phyloP scores from a whole-genome alignment of 192 early-diverging fungal species.

The Bifiguratus adelaidae region DNA sequence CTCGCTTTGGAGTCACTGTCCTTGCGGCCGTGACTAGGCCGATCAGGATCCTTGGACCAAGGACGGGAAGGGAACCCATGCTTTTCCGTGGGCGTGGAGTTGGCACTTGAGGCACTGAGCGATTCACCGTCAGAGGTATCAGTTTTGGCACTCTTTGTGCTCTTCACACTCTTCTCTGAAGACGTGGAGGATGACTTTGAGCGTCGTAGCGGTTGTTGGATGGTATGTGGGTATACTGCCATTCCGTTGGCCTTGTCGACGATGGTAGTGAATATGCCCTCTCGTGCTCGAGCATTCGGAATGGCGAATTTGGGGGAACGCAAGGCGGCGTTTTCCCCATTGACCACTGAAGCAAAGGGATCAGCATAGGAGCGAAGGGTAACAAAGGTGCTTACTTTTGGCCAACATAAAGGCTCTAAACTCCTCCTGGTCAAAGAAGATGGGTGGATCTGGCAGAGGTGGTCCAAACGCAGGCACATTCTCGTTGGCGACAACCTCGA shows the following conservation, averaged over 20 bases:
- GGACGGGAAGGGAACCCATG: no score
- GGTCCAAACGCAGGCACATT: conserved; percentile 43
- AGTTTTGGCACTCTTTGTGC: neutral
- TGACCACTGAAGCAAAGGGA: conserved; percentile 31
- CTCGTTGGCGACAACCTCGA: conserved; percentile 23
- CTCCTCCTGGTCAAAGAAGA: conserved; percentile 24
- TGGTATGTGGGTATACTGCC: neutral
- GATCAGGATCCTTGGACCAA: no score
- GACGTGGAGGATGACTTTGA: conserved; percentile 14
- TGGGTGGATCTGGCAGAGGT: conserved; percentile 24
- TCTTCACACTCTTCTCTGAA: conserved; percentile 10
- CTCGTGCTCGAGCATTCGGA: conserved; percentile 32
- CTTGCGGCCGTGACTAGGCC: no score
- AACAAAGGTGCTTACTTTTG: conserved; percentile 14
- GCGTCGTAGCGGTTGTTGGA: conserved; percentile 1
- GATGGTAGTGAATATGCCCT: conserved; percentile 32
- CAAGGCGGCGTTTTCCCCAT: conserved; percentile 43
- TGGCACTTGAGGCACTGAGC: no score
- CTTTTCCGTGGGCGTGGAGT: no score
- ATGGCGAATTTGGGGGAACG: conserved; percentile 36
- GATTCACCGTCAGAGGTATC: no score
- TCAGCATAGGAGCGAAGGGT: neutral
- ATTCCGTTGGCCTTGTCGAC: conserved; percentile 11
- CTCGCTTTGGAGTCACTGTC: no score
- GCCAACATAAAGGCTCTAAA: conserved; percentile 23